phyloP scores from a whole-genome alignment of 306 rosid species.

The Gillenia trifoliata region DNA sequence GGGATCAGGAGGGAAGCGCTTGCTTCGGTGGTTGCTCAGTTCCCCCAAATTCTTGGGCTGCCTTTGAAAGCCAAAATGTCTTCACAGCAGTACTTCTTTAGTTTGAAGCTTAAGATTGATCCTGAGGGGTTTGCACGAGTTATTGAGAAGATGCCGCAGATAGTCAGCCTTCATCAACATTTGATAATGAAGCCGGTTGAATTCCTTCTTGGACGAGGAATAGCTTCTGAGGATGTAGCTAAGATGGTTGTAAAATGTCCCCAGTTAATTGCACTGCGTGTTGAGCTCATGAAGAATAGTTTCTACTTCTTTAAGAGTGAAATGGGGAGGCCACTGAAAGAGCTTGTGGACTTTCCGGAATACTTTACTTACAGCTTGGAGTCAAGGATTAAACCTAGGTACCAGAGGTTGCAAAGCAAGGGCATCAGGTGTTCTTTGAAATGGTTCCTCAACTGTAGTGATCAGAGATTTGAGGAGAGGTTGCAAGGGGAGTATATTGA shows the following conservation, averaged over 20 bases:
- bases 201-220: constrained; percentile 63
- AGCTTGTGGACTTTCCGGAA: constrained; percentile 84
- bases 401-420: constrained; percentile 58
- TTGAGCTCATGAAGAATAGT: constrained; percentile 82
- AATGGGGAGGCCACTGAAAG: constrained; percentile 76
- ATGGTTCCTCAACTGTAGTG: constrained; percentile 92
- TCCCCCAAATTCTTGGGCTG: constrained; percentile 74
- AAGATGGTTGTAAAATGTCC: constrained; percentile 77
- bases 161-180: constrained; percentile 74
- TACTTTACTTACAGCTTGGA: constrained; percentile 94
- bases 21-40: constrained; percentile 71
- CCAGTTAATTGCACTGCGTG: constrained; percentile 58
- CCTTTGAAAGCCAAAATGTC: constrained; percentile 87
- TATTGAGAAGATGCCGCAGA: constrained; percentile 93
- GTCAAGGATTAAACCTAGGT: constrained; percentile 86
- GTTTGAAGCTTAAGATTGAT: constrained; percentile 83
- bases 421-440: constrained; percentile 71
- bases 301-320: constrained; percentile 78
- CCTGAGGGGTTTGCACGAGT: constrained; percentile 75
- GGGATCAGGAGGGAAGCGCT: constrained; percentile 62
- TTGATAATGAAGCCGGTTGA: constrained; percentile 78
- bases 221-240: constrained; percentile 54
- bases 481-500: constrained; percentile 79
- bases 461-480: constrained; percentile 92
- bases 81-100: constrained; percentile 74